Conservation (phyloP, 805 yeast species). For the Yarrowia deformans region DNA sequence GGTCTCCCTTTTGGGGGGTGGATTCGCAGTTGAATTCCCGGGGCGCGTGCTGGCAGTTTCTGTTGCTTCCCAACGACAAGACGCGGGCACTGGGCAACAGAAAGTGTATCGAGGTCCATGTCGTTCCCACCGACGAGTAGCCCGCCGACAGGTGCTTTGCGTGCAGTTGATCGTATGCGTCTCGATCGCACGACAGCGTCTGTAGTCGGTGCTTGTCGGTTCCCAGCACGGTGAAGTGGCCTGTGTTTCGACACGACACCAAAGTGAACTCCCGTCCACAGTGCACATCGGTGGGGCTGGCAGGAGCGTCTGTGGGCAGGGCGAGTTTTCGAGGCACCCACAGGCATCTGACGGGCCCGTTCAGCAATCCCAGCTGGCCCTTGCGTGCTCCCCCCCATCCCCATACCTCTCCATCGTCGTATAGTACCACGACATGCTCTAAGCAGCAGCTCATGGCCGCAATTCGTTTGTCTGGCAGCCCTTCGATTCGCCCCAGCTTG, state of each 20-base stretch:
- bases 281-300: conserved; percentile 43
- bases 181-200: conserved; percentile 13
- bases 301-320: not conserved
- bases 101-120: conserved; percentile 85
- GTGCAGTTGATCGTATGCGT: conserved; percentile 22
- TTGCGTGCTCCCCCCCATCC: conserved; percentile 77
- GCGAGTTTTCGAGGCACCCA: conserved; percentile 23
- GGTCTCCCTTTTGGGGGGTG: not conserved
- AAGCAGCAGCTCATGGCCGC: conserved; percentile 47
- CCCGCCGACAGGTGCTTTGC: not conserved
- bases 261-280: conserved; percentile 70
- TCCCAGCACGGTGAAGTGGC: conserved; percentile 50
- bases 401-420: conserved; percentile 55
- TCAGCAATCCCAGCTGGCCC: conserved; percentile 57
- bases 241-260: conserved; percentile 44
- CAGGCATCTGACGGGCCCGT: conserved; percentile 40
- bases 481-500: conserved; percentile 22
- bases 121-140: conserved; percentile 53
- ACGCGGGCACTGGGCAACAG: conserved; percentile 47
- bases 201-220: conserved; percentile 48
- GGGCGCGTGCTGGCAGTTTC: conserved; percentile 70
- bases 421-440: conserved; percentile 48
- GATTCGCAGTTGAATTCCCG: conserved; percentile 34
- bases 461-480: conserved; percentile 40
- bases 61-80: conserved; percentile 72